Evolutionary conservation across 2,329 filamentous ascomycete species (phyloP).

Genomic region (Ophiocordyceps sinensis): DNA sequence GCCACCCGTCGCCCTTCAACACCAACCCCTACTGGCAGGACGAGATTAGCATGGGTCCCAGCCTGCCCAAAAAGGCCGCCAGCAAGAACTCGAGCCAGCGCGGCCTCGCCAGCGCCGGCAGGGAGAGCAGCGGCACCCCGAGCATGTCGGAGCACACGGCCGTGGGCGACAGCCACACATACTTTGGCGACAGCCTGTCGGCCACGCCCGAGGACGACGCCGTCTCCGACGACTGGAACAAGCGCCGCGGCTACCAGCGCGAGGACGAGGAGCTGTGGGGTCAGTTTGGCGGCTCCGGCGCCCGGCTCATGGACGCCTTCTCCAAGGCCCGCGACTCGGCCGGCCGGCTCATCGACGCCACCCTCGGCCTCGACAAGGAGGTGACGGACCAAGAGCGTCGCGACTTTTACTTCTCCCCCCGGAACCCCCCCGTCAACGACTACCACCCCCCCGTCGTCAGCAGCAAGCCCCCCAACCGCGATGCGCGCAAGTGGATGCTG

Average conservation of each 20-base stretch:
- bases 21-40: constrained; percentile 84
- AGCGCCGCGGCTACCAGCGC: constrained; percentile 58
- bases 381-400: constrained; percentile 37
- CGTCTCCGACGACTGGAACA: constrained; percentile 50
- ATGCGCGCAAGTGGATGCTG: constrained; percentile 79
- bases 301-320: constrained; percentile 42
- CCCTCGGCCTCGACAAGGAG: constrained; percentile 35
- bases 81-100: constrained; percentile 46
- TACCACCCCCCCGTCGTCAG: constrained; percentile 74
- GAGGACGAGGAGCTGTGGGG: constrained; percentile 86
- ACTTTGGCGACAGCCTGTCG: constrained; percentile 15
- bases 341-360: constrained; percentile 37
- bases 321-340: constrained; percentile 43
- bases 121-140: constrained; percentile 32
- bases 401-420: constrained; percentile 46
- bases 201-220: constrained; percentile 22
- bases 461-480: constrained; percentile 52
- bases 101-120: constrained; percentile 41
- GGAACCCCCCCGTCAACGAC: constrained; percentile 68
- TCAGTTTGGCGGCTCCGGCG: constrained; percentile 31
- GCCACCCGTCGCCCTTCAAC: constrained; percentile 67
- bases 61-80: constrained; percentile 47
- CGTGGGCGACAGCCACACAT: constrained; percentile 20
- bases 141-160: constrained; percentile 25
- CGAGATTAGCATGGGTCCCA: constrained; percentile 72